These are phyloP conservation scores for sunflower (Helianthus annuus) DNA, from an alignment of 129 eudicot species.

Conservation along the genomic window HanXRQr2.0-SUNRISE NC_035446.2:72791551-72792050, in stretches of 20 bases:
- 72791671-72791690: constrained; percentile 85
- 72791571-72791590: too few species aligned
- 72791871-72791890: constrained; percentile 80
- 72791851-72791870: constrained; percentile 99
- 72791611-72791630: not conserved
- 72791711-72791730: constrained; percentile 94
- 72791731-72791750: constrained; percentile 75
- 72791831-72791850: constrained; percentile 93
- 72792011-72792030: constrained; percentile 43
- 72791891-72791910: constrained; percentile 99
- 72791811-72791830: constrained; percentile 94
- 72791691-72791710: constrained; percentile 86
- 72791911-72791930: constrained; percentile 89
- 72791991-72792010: constrained; percentile 95
- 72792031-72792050: not conserved
- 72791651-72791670: constrained; percentile 98
- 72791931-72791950: constrained; percentile 91
- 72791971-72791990: constrained; percentile 99
- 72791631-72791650: constrained; percentile 92
- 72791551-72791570: too few species aligned
- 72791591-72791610: not conserved
- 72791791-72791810: constrained; percentile 33
- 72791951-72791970: constrained; percentile 97
- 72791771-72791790: not conserved
- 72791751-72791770: not conserved